Base-by-base conservation (phyloP, 352 stramenopile genomes). In the Globisporangium irregulare region DNA sequence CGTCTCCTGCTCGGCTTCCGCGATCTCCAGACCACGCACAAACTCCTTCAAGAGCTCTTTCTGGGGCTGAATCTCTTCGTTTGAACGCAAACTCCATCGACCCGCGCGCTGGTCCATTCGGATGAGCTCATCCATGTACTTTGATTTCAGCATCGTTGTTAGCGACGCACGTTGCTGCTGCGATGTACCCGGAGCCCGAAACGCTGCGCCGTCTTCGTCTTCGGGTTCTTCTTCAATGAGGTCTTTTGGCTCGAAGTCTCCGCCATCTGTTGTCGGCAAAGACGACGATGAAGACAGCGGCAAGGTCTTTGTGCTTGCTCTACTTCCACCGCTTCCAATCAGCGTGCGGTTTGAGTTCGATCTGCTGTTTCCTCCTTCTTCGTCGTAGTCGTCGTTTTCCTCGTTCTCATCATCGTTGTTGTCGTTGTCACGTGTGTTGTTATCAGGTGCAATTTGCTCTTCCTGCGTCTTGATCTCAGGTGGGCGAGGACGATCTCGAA, bases 11-110 rank as follows among this genome's bases (percentile, higher is more conserved):
- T 91, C 85, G 4, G 79, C 81, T 22, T 90, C 80, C 12, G 81
- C 85, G 65, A 91, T 89, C 66, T 93, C 85, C 14, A 93, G 64
- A 14, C 81, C 82, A 5, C 82, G 81, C 34, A 93, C 82, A 57
- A 93, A 91, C 72, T 93, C 85, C 7, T 71, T 73, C 59, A 93
- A 71, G 54, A 92, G 64, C 50, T 90, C 81, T 25, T 78, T 78
- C 57, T 87, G 75, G 20, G 72, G 74, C 51, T 71, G 74, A 27
- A 76, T 46, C 20, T 82, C 77, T 20, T 53, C 54, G 50, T 82
- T 73, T 12, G 76, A 18, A 9, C 62, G 67, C 43, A 60, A 22
- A 36, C 79, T 73, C 78, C 78, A 86, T 8, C 74, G 70, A 3
- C 78, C 78, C 15, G 60, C 22, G 12, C 76, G 78, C 57, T 82